These are phyloP conservation scores for Fusarium lyarnte DNA, from an alignment of 2,329 filamentous ascomycete genomes.

Conservation along the genomic window DNA sequence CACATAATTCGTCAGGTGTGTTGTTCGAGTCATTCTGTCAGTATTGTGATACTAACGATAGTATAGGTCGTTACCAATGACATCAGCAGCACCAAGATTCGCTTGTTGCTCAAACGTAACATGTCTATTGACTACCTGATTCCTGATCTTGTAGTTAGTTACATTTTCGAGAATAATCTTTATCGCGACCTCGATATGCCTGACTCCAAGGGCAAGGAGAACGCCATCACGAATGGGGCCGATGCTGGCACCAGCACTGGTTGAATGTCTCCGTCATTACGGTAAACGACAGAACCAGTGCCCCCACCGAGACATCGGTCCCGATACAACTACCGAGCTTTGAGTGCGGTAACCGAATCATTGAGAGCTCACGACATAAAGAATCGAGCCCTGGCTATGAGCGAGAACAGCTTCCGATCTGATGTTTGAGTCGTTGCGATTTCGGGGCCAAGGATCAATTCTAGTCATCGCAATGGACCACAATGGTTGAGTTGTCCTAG, in stretches of 20 bases:
- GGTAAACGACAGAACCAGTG: conserved; percentile 14
- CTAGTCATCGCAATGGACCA: conserved; percentile 20
- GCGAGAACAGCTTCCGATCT: conserved; percentile 8
- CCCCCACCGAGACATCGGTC: background rate
- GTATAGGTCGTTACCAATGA: conserved; percentile 80
- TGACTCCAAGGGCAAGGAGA: conserved; percentile 41
- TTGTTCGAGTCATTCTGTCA: background rate
- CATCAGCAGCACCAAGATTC: conserved; percentile 83
- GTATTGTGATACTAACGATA: conserved; percentile 10
- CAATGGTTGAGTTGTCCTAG: background rate
- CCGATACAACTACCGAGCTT: conserved; percentile 7
- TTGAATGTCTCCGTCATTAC: conserved; percentile 26
- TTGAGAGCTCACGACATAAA: conserved; percentile 15
- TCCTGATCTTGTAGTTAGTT: conserved; percentile 77
- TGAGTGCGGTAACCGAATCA: background rate
- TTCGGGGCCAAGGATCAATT: conserved; percentile 14
- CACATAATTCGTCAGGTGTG: conserved; percentile 75
- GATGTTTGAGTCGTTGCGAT: conserved; percentile 16
- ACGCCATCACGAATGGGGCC: conserved; percentile 8
- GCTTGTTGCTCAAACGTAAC: conserved; percentile 79
- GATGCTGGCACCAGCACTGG: conserved; percentile 42
- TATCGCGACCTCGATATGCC: conserved; percentile 62
- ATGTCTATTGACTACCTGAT: conserved; percentile 81
- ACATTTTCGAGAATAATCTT: conserved; percentile 74
- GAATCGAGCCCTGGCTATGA: conserved; percentile 8